A percentile compares a stretch with the other conserved stretches of the same genome.
phyloP scores from a whole-genome alignment of 1,284 basidiomycete genomes.

The Cutaneotrichosporon arboriforme region DNA sequence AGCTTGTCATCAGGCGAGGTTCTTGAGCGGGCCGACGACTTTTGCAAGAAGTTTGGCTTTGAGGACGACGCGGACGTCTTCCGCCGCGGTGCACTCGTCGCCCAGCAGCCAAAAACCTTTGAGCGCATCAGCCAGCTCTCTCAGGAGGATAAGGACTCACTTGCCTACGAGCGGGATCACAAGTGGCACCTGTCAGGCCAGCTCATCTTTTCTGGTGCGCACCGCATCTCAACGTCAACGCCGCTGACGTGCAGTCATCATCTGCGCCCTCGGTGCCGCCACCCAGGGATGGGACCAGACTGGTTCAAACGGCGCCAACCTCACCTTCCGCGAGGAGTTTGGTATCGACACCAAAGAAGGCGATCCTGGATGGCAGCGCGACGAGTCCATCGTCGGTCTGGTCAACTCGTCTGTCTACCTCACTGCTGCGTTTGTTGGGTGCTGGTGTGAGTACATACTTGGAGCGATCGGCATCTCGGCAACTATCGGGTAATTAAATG shows the following conservation, averaged over 20 bases:
- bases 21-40: slow-evolving; percentile 1
- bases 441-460: slow-evolving; percentile 51
- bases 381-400: slow-evolving; percentile 55
- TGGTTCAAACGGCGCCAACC: slow-evolving; percentile 54
- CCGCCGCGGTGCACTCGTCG: slow-evolving; percentile 61
- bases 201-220: slow-evolving; percentile 25
- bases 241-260: slow-evolving; percentile 9
- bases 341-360: slow-evolving; percentile 49
- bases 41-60: slow-evolving; percentile 48
- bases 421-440: slow-evolving; percentile 44
- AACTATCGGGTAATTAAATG: slow-evolving; percentile 20
- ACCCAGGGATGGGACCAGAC: slow-evolving; percentile 44
- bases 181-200: slow-evolving; percentile 57
- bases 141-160: slow-evolving; percentile 56
- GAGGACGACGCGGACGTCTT: slow-evolving; percentile 51
- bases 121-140: slow-evolving; percentile 53
- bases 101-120: slow-evolving; percentile 56
- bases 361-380: slow-evolving; percentile 5
- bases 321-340: slow-evolving; percentile 63
- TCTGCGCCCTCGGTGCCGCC: slow-evolving; percentile 39
- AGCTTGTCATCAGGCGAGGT: slow-evolving; percentile 12
- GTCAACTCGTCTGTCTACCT: slow-evolving; percentile 72
- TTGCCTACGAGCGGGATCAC: slow-evolving; percentile 57
- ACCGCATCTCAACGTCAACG: no score
- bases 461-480: slow-evolving; percentile 6